A percentile compares a stretch with the other conserved stretches of the same genome.
phyloP scores from a whole-genome alignment of 2,329 filamentous ascomycete genomes.

The Diaporthe humulicola region DNA sequence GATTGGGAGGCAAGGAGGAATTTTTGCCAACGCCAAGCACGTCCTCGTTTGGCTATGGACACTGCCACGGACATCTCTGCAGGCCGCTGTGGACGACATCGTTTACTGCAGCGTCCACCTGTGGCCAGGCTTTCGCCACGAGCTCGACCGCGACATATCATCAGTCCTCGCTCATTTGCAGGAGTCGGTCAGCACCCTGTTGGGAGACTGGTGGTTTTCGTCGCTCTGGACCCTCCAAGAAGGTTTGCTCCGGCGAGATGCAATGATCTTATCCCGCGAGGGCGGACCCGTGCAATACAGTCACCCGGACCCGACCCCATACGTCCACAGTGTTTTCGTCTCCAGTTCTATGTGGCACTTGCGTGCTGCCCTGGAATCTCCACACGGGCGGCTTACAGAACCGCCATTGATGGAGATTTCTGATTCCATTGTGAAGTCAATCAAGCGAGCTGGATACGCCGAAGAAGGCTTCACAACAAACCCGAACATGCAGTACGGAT shows the following conservation, averaged over 20 bases:
- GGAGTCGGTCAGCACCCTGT: background rate
- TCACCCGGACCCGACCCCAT: background rate
- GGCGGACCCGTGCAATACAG: background rate
- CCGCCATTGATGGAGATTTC: no score
- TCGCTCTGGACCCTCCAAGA: conserved; percentile 31
- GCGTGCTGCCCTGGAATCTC: no score
- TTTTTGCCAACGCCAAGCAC: background rate
- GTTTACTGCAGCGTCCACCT: background rate
- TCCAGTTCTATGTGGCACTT: no score
- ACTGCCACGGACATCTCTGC: background rate
- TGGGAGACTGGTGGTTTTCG: conserved; percentile 22
- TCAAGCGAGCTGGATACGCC: background rate
- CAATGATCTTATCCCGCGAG: conserved; percentile 15
- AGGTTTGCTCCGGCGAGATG: conserved; percentile 1
- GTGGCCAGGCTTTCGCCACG: background rate
- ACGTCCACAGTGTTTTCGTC: no score
- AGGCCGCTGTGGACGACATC: background rate
- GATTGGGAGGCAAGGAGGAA: conserved; percentile 11
- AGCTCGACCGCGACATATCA: background rate
- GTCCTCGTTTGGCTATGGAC: background rate
- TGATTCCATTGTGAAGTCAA: background rate
- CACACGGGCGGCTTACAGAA: no score
- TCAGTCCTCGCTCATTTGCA: background rate
- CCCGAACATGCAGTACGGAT: background rate
- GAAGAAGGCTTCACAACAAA: background rate